Evolutionary conservation across 169 alveolate species (phyloP).

Genomic region (Plasmodium ovale): DNA sequence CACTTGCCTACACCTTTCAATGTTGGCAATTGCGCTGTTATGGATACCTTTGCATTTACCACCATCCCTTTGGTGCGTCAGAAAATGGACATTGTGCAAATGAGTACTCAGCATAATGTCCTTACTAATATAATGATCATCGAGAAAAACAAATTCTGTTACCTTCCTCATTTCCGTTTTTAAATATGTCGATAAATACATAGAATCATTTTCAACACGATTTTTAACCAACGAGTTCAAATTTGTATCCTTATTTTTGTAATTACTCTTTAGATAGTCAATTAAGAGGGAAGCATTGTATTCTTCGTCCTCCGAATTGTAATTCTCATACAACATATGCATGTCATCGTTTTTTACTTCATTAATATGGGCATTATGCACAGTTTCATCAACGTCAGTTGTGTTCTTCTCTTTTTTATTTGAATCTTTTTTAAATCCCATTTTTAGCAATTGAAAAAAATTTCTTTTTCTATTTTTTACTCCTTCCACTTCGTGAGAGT

Average conservation of each 20-base stretch:
- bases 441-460: neutral
- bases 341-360: neutral
- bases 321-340: neutral
- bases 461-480: neutral
- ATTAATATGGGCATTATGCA: neutral
- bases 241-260: constrained; percentile 24
- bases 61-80: neutral
- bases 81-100: constrained; percentile 30
- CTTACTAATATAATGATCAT: constrained; percentile 67
- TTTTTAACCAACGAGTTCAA: constrained; percentile 1
- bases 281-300: constrained; percentile 15
- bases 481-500: neutral
- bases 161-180: constrained; percentile 61
- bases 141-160: constrained; percentile 46
- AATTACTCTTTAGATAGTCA: constrained; percentile 35
- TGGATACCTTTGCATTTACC: neutral
- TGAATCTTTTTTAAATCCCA: neutral
- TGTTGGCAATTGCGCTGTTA: neutral
- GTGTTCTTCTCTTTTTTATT: neutral
- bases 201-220: constrained; percentile 63
- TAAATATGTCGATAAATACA: constrained; percentile 47
- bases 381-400: neutral
- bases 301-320: constrained; percentile 29
- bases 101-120: constrained; percentile 74
- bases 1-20: constrained; percentile 6